These are phyloP conservation scores for Omphalotus guepiniiformis DNA, from an alignment of 768 basidiomycete genomes.

Conservation along the genomic window DNA sequence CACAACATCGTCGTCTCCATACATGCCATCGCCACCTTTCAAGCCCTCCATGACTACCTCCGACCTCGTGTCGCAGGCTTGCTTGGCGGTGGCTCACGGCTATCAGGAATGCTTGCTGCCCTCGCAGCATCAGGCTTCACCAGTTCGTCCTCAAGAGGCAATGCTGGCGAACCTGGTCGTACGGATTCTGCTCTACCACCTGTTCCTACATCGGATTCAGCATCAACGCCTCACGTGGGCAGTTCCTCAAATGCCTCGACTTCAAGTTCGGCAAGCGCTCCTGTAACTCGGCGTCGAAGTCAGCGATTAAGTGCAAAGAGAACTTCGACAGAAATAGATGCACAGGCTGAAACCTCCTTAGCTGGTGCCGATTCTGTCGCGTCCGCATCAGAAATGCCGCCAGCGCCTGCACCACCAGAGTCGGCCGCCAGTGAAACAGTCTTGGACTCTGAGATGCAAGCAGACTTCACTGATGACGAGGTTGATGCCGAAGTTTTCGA, in stretches of 20 bases:
- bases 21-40: constrained; percentile 97
- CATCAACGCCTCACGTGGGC: constrained; percentile 16
- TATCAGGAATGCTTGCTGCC: constrained; percentile 90
- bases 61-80: constrained; percentile 83
- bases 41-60: constrained; percentile 94
- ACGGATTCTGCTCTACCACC: constrained; percentile 26
- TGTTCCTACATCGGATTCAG: constrained; percentile 23
- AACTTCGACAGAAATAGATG: constrained; percentile 12
- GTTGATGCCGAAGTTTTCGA: constrained; percentile 89
- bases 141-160: constrained; percentile 40
- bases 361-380: constrained; percentile 9
- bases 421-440: constrained; percentile 51
- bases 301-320: constrained; percentile 77
- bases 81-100: constrained; percentile 54
- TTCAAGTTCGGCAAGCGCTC: neutral
- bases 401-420: constrained; percentile 30
- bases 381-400: constrained; percentile 19
- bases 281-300: constrained; percentile 66
- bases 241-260: constrained; percentile 33
- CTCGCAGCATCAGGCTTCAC: constrained; percentile 74
- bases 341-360: constrained; percentile 12
- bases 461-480: constrained; percentile 82
- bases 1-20: constrained; percentile 95
- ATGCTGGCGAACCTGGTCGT: constrained; percentile 24
- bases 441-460: constrained; percentile 60